Evolutionary conservation across 1,284 basidiomycete species (phyloP), one percentile per base, ranked within the genome.

Genomic region (Retiboletus fuscus): DNA sequence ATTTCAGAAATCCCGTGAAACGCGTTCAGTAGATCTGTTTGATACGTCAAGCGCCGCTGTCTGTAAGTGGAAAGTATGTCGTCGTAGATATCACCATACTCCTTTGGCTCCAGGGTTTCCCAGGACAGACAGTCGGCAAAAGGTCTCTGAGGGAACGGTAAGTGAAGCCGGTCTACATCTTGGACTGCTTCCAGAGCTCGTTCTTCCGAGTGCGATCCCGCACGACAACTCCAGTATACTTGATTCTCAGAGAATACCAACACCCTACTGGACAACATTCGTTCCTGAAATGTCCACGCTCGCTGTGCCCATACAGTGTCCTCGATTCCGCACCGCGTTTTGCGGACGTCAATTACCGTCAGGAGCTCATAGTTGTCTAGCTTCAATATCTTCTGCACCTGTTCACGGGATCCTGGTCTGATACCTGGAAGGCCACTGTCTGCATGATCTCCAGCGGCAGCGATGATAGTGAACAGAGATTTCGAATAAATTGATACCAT

Each of bases 261-360:
- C 11, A 74, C 55, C 24, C 74, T 76, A 44, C 39, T 68, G 5
- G 76, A 76, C 47, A 78, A 39, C 2, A 72, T 15, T 49, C 73
- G 72, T 47, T 76, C 75, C 51, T 76, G 76, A 43, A 78, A 78
- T 12, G 74, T 76, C 75, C 77, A 78, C 11, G 58, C 77, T n/a
- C 75, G 64, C 16, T 66, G 28, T 24, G 62, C 64, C 76, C 76
- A 76, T 41, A 5, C 7, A 11, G 69, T 70, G 10, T 12, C 7
- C 3, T 64, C 41, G 18, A 77, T 73, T 30, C 66, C 55, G 13
- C 24, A 26, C 2, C 47, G 18, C 20, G 64, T 13, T 11, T 28
- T 51, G 26, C 18, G 46, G 22, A 66, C 3, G 44, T 75, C 74
- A 11, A 75, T 61, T 49, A 69, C 63, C 1, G 75, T 76, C 22